Base-by-base conservation (phyloP, 208 protist species). In the Leishmania gerbilli region DNA sequence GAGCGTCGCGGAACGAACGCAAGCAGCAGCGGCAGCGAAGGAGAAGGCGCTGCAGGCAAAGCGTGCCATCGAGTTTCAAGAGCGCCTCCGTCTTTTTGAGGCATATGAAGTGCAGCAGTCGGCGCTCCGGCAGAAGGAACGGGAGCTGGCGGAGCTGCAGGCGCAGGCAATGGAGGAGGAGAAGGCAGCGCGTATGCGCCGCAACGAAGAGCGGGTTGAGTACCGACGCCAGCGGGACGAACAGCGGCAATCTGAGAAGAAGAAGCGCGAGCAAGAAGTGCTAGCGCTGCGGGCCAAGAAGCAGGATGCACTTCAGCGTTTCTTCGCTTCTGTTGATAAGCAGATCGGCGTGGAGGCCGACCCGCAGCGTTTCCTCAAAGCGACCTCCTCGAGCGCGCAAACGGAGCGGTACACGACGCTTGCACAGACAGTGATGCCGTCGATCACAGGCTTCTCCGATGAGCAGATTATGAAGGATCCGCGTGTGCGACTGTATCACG, bases 381-480 rank as follows among this genome's bases (percentile, higher is more conserved):
- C 86, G 1, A 97, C 94, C 8, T 87, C 82, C 24, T 89, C 94
- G 8, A 95, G 91, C 65, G 84, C 86, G 49, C 88, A 93, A 71
- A 88, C 75, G 65, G 83, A 83, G 49, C 62, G 67, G 8, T 92
- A 87, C 79, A 77, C 80, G 55, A 86, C 91, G 2, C 88, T 92
- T n/a, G 84, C 85, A 2, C 81, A 95, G 71, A 78, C 83, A 2
- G 72, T 84, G 5, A 74, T 74, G 15, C 75, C 82, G 51, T 79
- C 68, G 42, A 68, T 83, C 60, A n/a, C 88, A 1, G 94, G 94
- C 15, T 97, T 93, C 71, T 90, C 91, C 0, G 89, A 92, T 42
- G 90, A 96, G 24, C 83, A 95, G 76, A 83, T 97, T 34, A 94
- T 95, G 90, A 89, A 84, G 37, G 94, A 97, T 62, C 94, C 92